These are phyloP conservation scores for Pseudozyma thailandica DNA, from an alignment of 1,284 basidiomycete genomes.

Conservation along the genomic window DNA sequence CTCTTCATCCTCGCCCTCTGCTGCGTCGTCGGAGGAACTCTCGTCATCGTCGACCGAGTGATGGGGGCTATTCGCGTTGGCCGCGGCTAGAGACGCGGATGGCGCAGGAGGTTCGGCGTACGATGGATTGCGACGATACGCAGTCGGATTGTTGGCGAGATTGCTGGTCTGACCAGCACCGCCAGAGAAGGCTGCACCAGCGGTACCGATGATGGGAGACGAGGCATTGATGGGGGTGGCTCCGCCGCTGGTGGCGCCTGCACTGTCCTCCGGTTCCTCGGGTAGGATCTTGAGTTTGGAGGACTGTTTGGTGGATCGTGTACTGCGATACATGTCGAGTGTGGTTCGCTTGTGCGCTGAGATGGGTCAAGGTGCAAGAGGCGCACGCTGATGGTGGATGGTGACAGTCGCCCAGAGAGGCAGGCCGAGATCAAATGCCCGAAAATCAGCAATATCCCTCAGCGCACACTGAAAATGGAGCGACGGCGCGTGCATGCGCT, in stretches of 20 bases:
- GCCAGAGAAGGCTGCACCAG: neutral
- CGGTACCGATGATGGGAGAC: constrained; percentile 23
- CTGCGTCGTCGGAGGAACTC: constrained; percentile 42
- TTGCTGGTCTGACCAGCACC: constrained; percentile 2
- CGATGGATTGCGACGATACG: constrained; percentile 23
- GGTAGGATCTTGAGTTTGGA: constrained; percentile 92
- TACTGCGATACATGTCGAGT: constrained; percentile 43
- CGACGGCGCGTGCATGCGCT: too few relatives aligned
- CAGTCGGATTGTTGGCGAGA: constrained; percentile 3
- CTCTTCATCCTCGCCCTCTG: constrained; percentile 57
- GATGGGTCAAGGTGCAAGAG: neutral
- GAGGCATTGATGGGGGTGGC: constrained; percentile 32
- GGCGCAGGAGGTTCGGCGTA: constrained; percentile 27
- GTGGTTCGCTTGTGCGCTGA: neutral
- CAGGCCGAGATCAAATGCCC: too few relatives aligned
- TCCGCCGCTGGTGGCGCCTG: constrained; percentile 31
- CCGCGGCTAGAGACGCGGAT: neutral
- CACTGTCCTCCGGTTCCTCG: constrained; percentile 79
- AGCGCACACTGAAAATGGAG: too few relatives aligned
- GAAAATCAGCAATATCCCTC: too few relatives aligned
- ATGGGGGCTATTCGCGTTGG: constrained; percentile 17
- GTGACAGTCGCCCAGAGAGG: too few relatives aligned
- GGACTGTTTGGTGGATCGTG: constrained; percentile 80
- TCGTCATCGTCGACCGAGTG: constrained; percentile 44
- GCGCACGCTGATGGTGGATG: too few relatives aligned